Evolutionary conservation across 148 eudicot genomes (phyloP).

Genomic region (Rhododendron henanense): DNA sequence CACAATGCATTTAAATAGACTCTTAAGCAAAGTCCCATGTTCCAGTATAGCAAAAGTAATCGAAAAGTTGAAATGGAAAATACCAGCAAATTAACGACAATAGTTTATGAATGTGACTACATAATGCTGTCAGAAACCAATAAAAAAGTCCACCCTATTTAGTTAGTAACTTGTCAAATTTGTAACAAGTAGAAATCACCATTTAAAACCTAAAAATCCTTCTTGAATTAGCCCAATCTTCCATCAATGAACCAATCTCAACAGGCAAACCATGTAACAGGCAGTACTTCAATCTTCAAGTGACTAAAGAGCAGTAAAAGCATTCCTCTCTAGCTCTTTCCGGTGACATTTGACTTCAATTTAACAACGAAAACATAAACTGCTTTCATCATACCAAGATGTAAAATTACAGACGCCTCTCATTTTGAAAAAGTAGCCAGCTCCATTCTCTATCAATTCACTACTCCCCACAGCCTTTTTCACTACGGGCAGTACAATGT

Average conservation of each 20-base stretch:
- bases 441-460: background rate
- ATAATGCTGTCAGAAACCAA: background rate
- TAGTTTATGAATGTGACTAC: background rate
- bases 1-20: background rate
- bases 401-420: background rate
- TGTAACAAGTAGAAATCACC: background rate
- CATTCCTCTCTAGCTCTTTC: background rate
- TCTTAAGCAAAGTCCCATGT: background rate
- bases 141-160: background rate
- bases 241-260: background rate
- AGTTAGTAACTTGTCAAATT: background rate
- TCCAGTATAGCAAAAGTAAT: background rate
- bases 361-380: background rate
- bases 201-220: background rate
- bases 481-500: background rate
- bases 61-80: background rate
- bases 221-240: background rate
- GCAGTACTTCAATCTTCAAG: background rate
- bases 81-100: background rate
- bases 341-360: background rate
- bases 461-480: background rate
- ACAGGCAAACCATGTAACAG: background rate
- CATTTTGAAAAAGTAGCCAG: background rate
- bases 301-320: background rate
- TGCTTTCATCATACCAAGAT: background rate